Evolutionary conservation across 495 filamentous ascomycete species (phyloP), one percentile per base, ranked within the genome.

Genomic region (Gamarada debralockiae): DNA sequence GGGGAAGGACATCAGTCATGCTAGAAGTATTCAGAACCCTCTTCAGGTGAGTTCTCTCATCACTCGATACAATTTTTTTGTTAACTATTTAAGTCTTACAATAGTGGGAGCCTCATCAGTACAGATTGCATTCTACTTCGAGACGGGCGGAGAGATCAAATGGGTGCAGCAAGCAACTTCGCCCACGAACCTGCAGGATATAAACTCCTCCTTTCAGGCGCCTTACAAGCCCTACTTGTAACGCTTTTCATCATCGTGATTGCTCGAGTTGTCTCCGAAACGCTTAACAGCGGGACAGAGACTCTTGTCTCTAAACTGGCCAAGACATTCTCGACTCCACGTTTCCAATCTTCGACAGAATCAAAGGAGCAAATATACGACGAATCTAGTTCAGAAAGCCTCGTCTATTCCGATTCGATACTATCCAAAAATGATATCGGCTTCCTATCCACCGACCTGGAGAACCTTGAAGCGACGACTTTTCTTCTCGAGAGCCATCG

Each of bases 71-170:
- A 34, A 18, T 37, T 14, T n/a, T n/a, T n/a, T n/a, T n/a, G n/a
- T 14, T 21, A 3, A 14, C n/a, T 27, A n/a, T 17, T 8, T 5
- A 20, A 48, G 46, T 25, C n/a, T 22, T 2, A 37, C 34, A 7
- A 33, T 48, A 22, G 23, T 48, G n/a, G 46, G 46, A 48, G 46
- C 46, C 20, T 31, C 46, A 33, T 48, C 46, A 25, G 17, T 27
- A 9, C 24, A 27, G 29, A 48, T 48, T 18, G n/a, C 46, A 18
- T 48, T 48, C 18, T 48, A 34, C 21, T 34, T 36, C 46, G 31
- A 34, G 29, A 48, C 46, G 1, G 46, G 46, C 10, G 25, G 31
- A 14, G 46, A 48, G 24, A 48, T 48, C 24, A 48, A 48, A 37
- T 48, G 46, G 46, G 31, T 12, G 46, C 46, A n/a, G 46, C 46